Base-by-base conservation (phyloP, 1,284 basidiomycete species). In the Ganoderma leucocontextum region DNA sequence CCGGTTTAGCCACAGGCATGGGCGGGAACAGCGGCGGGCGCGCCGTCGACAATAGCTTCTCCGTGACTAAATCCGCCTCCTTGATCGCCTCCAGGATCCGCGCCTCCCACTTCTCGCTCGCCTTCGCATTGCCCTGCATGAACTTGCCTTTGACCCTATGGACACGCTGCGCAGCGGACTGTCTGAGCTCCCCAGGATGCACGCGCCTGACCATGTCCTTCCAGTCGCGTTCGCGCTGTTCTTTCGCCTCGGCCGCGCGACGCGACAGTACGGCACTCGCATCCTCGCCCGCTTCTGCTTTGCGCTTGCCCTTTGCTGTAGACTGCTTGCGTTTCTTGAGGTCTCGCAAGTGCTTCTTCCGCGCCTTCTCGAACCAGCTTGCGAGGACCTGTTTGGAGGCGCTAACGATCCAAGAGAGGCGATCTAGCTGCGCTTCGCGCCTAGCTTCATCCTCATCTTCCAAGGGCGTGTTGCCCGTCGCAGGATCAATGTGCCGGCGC, bases 171-270 rank as follows among this genome's bases (percentile, higher is more conserved):
- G 80, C 81, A n/a, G 83, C 80, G 19, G 85, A 79, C 17, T 83
- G 82, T 41, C 84, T 80, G 52, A 91, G 72, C 9, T 86, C 80
- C 6, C 80, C 84, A 10, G 89, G 85, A 78, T 90, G 85, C 53
- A 91, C 78, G 12, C 80, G 82, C 52, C 75, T 72, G 7, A 95
- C 77, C 64, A 94, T 78, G 7, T 78, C 79, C 6, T 86, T 84
- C 92, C 92, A 95, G 65, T 88, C 88, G 33, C 79, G 80, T 76
- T 92, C 89, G 71, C 89, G 83, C 67, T 87, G 82, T 15, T 77
- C 77, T 61, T 84, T 84, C 1, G 87, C 87, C 69, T 89, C 87
- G 29, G 86, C 85, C 2, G 86, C 89, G 76, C 89, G 89, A 74
- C 83, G 83, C 25, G 82, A 86, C 4, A 92, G 79, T 15, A 82